Evolutionary conservation across 352 stramenopile species (phyloP).

Genomic region (Phytopythium kandeliae): DNA sequence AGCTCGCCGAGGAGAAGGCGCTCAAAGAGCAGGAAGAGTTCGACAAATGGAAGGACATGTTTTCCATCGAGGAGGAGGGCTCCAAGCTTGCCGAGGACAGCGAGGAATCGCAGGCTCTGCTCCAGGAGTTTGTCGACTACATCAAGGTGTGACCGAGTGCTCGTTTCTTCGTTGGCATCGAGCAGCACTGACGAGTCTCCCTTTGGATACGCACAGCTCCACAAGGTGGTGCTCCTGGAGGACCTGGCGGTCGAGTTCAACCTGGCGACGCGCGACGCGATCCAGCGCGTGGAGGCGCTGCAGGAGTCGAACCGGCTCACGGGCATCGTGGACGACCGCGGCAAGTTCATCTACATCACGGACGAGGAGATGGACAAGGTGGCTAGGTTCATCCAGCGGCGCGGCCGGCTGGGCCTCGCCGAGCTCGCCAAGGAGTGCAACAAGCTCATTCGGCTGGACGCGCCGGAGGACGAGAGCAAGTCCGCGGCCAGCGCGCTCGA

Average conservation of each 20-base stretch:
- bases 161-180: no score
- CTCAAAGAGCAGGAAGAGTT: constrained; percentile 71
- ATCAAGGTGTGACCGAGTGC: no score
- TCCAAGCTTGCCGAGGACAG: constrained; percentile 43
- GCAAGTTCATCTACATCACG: constrained; percentile 81
- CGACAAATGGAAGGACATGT: constrained; percentile 73
- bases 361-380: constrained; percentile 76
- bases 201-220: no score
- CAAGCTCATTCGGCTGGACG: constrained; percentile 65
- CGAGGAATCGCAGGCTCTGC: constrained; percentile 51
- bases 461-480: constrained; percentile 19
- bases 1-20: constrained; percentile 39
- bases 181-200: no score
- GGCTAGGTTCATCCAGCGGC: constrained; percentile 59
- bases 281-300: constrained; percentile 53
- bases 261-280: constrained; percentile 58
- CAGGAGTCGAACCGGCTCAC: constrained; percentile 52
- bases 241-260: constrained; percentile 64
- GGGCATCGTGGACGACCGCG: constrained; percentile 70
- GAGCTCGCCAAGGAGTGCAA: constrained; percentile 78
- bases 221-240: constrained; percentile 76
- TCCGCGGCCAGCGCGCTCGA: constrained; percentile 32
- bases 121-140: constrained; percentile 73
- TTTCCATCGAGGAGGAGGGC: constrained; percentile 63
- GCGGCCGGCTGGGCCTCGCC: constrained; percentile 50